Evolutionary conservation across 305 asterid species (phyloP), one percentile per base, ranked within the genome.

Genomic region (Fraxinus paxiana): DNA sequence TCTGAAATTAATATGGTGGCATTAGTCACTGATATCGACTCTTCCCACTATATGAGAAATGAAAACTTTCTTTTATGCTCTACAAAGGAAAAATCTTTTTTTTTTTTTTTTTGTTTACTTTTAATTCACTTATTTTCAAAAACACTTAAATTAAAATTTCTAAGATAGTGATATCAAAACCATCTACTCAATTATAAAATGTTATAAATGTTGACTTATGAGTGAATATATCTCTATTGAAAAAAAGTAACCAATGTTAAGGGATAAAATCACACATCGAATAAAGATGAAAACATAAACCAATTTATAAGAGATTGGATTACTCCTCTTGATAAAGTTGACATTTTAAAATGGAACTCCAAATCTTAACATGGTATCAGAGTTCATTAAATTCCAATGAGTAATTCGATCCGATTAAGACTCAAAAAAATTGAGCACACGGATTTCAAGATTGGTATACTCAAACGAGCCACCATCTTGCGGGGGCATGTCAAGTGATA

Each of bases 21-120:
- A 80, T 85, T 80, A 85, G 90, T 85, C 88, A 86, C 79, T 87
- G 86, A 88, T 78, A 86, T 87, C 79, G 90, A 89, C 88, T 85
- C 88, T 89, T 28, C 71, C 87, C 86, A 84, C 85, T 79, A 71
- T 28, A 18, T 74, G 74, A 79, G 67, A 70, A 82, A 65, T 43
- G 37, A 18, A 24, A 79, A 81, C 46, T 79, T 76, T 30, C 61
- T 59, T 13, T 43, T 43, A 43, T 3, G 17, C 48, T 9, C 48
- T 9, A 38, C 13, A 38, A 38, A 38, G 48, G 48, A 38, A 38
- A 8, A 38, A 35, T 38, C 46, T 38, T 2, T 2, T 38, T 38
- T 77, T 73, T 38, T 38, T 77, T 73, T 35, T 35, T 35, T 33
- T 6, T 35, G 0, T 71, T 13, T 46, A 15, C 20, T 48, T 48